phyloP scores from a whole-genome alignment of 1,284 basidiomycete species.

The Rhizoctonia solani region DNA sequence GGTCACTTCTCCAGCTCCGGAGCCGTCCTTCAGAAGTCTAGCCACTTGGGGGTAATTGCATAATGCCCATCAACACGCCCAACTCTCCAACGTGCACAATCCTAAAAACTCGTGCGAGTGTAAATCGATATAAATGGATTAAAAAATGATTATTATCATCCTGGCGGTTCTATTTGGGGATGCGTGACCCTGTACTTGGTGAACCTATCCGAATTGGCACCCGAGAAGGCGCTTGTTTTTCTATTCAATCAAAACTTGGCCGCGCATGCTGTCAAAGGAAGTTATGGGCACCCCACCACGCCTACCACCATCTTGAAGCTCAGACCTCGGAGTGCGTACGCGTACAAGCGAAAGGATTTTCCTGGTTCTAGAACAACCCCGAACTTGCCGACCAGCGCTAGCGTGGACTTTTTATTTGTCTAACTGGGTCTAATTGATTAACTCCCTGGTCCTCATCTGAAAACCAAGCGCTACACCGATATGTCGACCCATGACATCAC shows the following conservation, averaged over 20 bases:
- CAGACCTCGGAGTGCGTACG: too few species aligned
- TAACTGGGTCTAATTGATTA: too few species aligned
- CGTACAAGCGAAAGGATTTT: too few species aligned
- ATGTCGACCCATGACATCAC: slow-evolving; percentile 31
- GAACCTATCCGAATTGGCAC: neutral
- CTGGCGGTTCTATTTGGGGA: neutral
- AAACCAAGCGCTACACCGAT: neutral
- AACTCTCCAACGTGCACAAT: neutral
- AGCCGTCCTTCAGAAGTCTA: neutral
- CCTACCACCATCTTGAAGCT: too few species aligned
- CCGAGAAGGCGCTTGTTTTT: neutral
- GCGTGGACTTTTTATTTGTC: too few species aligned
- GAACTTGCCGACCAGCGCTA: neutral
- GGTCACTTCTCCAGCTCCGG: slow-evolving; percentile 11
- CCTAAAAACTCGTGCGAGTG: too few species aligned
- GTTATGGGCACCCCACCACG: neutral
- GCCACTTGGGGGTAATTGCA: neutral
- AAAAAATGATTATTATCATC: too few species aligned
- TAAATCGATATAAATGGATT: too few species aligned
- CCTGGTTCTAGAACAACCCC: too few species aligned
- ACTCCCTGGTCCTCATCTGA: neutral
- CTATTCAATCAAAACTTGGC: neutral
- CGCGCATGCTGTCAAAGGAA: neutral
- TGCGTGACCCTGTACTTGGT: neutral
- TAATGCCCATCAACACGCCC: neutral